Base-by-base conservation (phyloP, 2,329 filamentous ascomycete genomes). In the Colletotrichum lentis region DNA sequence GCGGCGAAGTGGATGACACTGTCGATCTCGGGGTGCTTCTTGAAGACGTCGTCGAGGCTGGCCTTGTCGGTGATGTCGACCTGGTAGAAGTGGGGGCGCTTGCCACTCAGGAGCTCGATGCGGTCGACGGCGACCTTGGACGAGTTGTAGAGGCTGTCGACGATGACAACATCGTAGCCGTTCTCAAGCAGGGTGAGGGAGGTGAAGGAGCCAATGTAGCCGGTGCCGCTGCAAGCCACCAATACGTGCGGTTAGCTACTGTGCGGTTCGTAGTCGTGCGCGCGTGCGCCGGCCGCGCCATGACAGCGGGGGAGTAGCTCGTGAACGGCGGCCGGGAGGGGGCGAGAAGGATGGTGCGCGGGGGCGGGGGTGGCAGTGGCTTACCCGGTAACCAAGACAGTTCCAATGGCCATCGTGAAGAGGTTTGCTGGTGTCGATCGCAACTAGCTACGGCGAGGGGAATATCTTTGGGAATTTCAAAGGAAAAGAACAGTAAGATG, bases 201-300 rank as follows among this genome's bases (percentile, higher is more conserved):
- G 70, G 96, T 99, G 86, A 98, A 98, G 58, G 95, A 98, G 79
- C 96, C 96, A 81, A 99, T 99, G 86, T 99, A 99, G 84, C 96
- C 96, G 72, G 94, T 97, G 77, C 96, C 96, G 87, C 96, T 97
- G 78, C 69, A 74, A 73, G 73, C 74, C 74, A 61, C 52, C 52
- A 39, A 46, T 50, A 37, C 49, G 37, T 31, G 63, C 50, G 64
- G 44, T 69, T 63, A 69, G 67, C 53, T 14, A 58, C 20, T 27
- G 49, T 37, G 49, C 43, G 6, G 16, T 61, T 52, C 11, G 44
- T 39, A 49, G 46, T 7, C 31, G 14, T 49, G 2, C 31, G 14
- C 47, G 2, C 31, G 31, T 67, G 62, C 64, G 67, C 57, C 62
- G 35, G 27, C 61, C 39, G 35, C 49, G 65, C 53, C 56, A 54